phyloP scores from a whole-genome alignment of 1,284 basidiomycete genomes.

The Papiliotrema nemorosa region DNA sequence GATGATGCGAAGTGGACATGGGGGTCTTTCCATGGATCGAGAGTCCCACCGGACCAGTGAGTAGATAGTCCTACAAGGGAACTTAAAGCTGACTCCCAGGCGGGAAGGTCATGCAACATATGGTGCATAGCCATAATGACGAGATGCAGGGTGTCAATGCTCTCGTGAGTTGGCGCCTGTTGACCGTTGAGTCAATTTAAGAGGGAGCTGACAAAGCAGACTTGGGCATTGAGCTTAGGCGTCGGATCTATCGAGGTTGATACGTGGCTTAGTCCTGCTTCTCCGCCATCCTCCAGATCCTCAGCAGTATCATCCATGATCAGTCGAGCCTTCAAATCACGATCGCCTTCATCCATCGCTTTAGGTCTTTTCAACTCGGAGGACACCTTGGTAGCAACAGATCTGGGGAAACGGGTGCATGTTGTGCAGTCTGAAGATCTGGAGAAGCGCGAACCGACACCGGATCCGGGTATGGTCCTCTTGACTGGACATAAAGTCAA shows the following conservation, averaged over 20 bases:
- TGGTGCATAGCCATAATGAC: slow-evolving; percentile 30
- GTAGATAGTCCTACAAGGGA: neutral
- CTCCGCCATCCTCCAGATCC: neutral
- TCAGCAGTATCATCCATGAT: neutral
- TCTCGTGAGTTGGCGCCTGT: slow-evolving; percentile 17
- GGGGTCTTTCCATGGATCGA: neutral
- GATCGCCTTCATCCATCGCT: neutral
- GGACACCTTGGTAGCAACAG: no score
- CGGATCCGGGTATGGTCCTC: slow-evolving; percentile 5
- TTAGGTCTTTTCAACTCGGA: neutral
- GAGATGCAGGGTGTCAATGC: slow-evolving; percentile 30
- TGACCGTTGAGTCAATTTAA: neutral
- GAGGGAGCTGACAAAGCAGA: slow-evolving; percentile 6
- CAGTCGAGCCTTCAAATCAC: neutral
- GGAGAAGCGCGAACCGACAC: neutral
- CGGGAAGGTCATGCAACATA: neutral
- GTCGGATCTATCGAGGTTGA: slow-evolving; percentile 32
- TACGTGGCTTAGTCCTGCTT: slow-evolving; percentile 13
- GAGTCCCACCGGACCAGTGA: neutral
- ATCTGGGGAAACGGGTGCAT: no score
- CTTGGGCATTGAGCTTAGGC: slow-evolving; percentile 21
- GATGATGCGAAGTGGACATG: neutral
- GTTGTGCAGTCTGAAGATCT: no score
- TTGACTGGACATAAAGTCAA: slow-evolving; percentile 20
- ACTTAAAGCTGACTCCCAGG: neutral